Evolutionary conservation across 805 yeast genomes (phyloP).

Genomic region (Kregervanrija delftensis): DNA sequence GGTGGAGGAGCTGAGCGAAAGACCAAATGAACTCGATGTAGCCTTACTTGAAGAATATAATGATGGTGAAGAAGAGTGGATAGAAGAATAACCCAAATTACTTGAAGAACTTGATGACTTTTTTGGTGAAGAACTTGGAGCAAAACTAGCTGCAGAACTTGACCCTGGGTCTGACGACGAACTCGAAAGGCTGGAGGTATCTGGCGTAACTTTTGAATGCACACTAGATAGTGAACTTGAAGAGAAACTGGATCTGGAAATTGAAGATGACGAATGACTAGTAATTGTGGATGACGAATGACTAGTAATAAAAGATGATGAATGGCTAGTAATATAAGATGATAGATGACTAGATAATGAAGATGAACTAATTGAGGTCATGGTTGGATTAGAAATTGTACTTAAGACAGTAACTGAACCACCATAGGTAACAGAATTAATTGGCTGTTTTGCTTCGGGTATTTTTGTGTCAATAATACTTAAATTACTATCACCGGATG

Average conservation of each 20-base stretch:
- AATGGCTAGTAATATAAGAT: not conserved
- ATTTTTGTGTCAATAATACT: slow-evolving; percentile 30
- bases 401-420: slow-evolving; percentile 3
- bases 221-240: not conserved
- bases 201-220: too few species aligned
- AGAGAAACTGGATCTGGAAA: not conserved
- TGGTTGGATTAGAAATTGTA: slow-evolving; percentile 2
- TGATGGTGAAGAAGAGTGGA: not conserved
- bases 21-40: too few species aligned
- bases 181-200: too few species aligned
- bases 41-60: not conserved
- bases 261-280: not conserved
- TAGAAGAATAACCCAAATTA: too few species aligned
- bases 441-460: slow-evolving; percentile 11
- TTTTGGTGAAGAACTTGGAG: not conserved
- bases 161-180: not conserved
- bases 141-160: not conserved
- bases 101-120: too few species aligned
- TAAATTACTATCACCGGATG: slow-evolving; percentile 30
- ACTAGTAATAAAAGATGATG: not conserved
- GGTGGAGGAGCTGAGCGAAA: not conserved
- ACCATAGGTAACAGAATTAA: slow-evolving; percentile 6
- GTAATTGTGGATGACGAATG: slow-evolving; percentile 1
- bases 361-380: not conserved
- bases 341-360: not conserved